Evolutionary conservation across 116 monocot species (phyloP).

Genomic region (Iris pallida): DNA sequence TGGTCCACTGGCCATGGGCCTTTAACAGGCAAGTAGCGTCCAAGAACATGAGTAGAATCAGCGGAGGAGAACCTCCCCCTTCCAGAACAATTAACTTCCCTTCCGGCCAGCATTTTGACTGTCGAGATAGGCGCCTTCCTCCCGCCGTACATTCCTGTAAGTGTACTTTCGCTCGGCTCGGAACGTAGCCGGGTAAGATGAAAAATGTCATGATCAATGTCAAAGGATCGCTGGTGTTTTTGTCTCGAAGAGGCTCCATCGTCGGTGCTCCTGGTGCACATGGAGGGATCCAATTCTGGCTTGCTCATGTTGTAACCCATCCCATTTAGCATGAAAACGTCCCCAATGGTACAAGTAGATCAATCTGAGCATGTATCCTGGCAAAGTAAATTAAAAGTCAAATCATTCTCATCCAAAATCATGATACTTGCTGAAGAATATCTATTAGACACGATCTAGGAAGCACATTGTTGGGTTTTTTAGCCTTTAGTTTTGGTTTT

Average conservation of each 20-base stretch:
- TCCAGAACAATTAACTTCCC: slow-evolving; percentile 66
- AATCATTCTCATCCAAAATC: too few species aligned
- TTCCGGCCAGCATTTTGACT: slow-evolving; percentile 52
- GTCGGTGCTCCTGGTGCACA: background rate
- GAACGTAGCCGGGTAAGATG: slow-evolving; percentile 60
- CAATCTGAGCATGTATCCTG: too few species aligned
- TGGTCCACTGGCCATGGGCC: slow-evolving; percentile 59
- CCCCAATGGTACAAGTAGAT: too few species aligned
- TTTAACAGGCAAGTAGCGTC: slow-evolving; percentile 60
- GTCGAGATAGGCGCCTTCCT: slow-evolving; percentile 38
- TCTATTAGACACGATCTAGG: too few species aligned
- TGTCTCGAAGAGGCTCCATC: slow-evolving; percentile 6
- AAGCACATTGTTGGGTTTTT: too few species aligned
- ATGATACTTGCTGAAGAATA: too few species aligned
- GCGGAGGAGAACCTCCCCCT: slow-evolving; percentile 56
- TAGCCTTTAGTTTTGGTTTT: too few species aligned
- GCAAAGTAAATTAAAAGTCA: too few species aligned
- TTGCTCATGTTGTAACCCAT: slow-evolving; percentile 15
- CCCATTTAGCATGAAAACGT: background rate
- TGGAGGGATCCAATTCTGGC: slow-evolving; percentile 8
- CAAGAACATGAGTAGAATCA: slow-evolving; percentile 64
- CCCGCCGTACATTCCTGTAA: slow-evolving; percentile 16
- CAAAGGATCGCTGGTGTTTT: background rate
- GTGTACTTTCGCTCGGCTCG: slow-evolving; percentile 36
- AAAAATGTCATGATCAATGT: slow-evolving; percentile 45